phyloP scores from a whole-genome alignment of 805 yeast species.

The Candida boleticola region DNA sequence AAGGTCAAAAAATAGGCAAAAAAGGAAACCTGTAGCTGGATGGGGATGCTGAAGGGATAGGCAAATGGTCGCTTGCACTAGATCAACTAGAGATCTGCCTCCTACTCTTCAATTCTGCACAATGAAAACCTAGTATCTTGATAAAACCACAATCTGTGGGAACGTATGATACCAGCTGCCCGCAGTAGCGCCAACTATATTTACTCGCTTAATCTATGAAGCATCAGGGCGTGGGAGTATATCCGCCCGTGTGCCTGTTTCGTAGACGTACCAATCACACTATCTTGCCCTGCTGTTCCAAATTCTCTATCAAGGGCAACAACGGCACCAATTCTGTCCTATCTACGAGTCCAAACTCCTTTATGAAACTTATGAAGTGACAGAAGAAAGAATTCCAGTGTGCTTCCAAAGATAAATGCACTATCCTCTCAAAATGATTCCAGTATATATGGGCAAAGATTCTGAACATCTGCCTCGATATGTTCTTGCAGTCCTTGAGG shows the following conservation, averaged over 20 bases:
- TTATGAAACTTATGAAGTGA: conserved; percentile 83
- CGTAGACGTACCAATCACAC: too few relatives aligned
- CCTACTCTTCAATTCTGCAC: too few relatives aligned
- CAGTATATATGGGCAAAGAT: conserved; percentile 94
- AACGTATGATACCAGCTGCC: too few relatives aligned
- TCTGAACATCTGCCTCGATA: conserved; percentile 88
- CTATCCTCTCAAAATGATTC: conserved; percentile 89
- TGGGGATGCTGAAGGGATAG: too few relatives aligned
- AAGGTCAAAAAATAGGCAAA: background rate
- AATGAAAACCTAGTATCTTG: too few relatives aligned
- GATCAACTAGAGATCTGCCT: too few relatives aligned
- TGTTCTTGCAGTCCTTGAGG: conserved; percentile 77
- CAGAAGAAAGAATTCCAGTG: conserved; percentile 98
- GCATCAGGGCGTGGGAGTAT: background rate
- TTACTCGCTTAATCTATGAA: too few relatives aligned
- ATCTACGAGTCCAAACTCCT: conserved; percentile 81
- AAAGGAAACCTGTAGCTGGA: background rate
- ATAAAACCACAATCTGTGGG: too few relatives aligned
- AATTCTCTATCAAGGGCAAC: conserved; percentile 67
- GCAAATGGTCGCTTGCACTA: too few relatives aligned
- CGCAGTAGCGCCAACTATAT: too few relatives aligned
- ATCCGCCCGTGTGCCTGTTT: background rate
- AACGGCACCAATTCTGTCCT: conserved; percentile 78
- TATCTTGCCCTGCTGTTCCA: conserved; percentile 87
- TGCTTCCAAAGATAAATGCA: conserved; percentile 91